Evolutionary conservation across 768 basidiomycete genomes (phyloP).

Genomic region (Boletus rex-veris): DNA sequence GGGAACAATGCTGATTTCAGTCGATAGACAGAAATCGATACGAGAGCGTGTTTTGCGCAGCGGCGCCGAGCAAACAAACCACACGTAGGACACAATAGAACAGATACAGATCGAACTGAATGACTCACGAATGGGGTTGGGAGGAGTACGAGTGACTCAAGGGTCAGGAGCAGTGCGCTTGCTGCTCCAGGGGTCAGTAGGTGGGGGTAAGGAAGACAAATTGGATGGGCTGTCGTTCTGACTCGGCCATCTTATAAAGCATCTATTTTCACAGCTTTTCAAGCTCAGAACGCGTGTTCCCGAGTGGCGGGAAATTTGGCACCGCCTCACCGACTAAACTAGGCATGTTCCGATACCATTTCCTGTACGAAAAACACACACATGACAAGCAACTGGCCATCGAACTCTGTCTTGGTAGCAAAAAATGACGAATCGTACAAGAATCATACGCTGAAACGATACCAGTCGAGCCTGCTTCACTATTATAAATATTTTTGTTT

Average conservation of each 20-base stretch:
- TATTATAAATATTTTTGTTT: too few species aligned
- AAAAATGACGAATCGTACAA: background rate
- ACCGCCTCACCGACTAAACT: constrained; percentile 16
- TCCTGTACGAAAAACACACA: background rate
- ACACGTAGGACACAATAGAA: constrained; percentile 33
- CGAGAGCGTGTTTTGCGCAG: constrained; percentile 14
- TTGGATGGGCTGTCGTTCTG: constrained; percentile 9
- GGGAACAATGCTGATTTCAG: constrained; percentile 23
- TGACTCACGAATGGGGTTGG: constrained; percentile 25
- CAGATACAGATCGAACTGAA: constrained; percentile 22
- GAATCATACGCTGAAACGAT: background rate
- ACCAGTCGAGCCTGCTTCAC: background rate
- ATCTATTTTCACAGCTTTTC: constrained; percentile 32
- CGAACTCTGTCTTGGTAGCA: background rate
- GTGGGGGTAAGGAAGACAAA: constrained; percentile 19
- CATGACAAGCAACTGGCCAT: background rate
- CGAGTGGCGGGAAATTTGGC: constrained; percentile 12
- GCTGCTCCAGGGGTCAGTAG: constrained; percentile 17
- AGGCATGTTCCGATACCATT: background rate
- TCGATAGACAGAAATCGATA: constrained; percentile 30
- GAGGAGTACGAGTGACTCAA: constrained; percentile 21
- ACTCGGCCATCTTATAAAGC: constrained; percentile 33
- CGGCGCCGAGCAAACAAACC: constrained; percentile 18
- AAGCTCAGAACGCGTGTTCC: constrained; percentile 34
- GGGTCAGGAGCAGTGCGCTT: constrained; percentile 16